Base-by-base conservation (phyloP, 176 grass and related monocot species). In the Chrysopogon serrulatus region DNA sequence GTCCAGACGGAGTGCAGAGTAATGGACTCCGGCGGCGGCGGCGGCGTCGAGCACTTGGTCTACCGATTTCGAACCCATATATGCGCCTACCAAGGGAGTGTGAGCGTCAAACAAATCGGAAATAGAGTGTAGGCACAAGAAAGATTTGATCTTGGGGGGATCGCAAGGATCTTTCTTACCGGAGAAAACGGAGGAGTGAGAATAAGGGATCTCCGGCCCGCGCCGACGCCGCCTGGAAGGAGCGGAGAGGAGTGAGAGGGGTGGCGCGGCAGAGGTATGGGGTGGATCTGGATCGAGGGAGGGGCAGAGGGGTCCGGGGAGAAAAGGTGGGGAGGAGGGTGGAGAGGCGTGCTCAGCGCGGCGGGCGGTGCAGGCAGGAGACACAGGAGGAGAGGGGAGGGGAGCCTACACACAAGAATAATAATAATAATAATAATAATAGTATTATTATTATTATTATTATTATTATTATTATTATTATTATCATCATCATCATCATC, bases 51-150 rank as follows among this genome's bases (percentile, higher is more conserved):
- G 73, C 51, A 95, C 82, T 71, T 91, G 71, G 18, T 88, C 89
- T 31, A 87, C 80, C 10, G 88, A 83, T 41, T 95, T 93, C 3
- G 89, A 95, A 47, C 93, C 92, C 96, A 98, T 98, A 17, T 68
- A 32, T 98, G 17, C 48, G 32, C 51, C 65, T 71, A 26, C 27
- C 53, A 30, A 39, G 30, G 37, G 71, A 35, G 17, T 43, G 42
- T 14, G 42, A 43, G 61, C 16, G 61, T 62, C 36, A 73, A 43
- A 57, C 30, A 48, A 10, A 24, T 23, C 23, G 7, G 37, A 8
- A 4, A 28, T 13, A 11, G 1, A 77, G n/a, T n/a, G n/a, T n/a
- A n/a, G n/a, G n/a, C n/a, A n/a, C n/a, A n/a, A 35, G 21, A 15
- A 45, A 30, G 26, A 79, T 45, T 65, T 5, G 24, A 16, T 10